Conservation (phyloP, 495 filamentous ascomycete genomes). For the Penicillium steckii region DNA sequence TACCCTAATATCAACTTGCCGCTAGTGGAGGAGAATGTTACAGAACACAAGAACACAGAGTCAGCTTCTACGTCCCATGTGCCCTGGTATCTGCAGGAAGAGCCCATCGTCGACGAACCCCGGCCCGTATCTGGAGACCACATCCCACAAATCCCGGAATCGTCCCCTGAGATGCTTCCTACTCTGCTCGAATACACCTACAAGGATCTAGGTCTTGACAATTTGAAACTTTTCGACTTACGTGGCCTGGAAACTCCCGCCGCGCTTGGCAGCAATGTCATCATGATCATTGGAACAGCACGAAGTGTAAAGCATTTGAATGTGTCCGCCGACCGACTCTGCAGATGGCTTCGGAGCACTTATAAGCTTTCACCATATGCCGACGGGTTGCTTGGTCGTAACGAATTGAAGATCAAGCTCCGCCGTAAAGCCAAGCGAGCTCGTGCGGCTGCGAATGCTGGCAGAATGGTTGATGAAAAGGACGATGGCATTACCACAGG, state of each 20-base stretch:
- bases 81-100: constrained; percentile 89
- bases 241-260: constrained; percentile 81
- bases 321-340: constrained; percentile 84
- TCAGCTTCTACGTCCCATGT: constrained; percentile 22
- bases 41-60: constrained; percentile 4
- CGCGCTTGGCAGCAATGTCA: constrained; percentile 78
- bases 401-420: constrained; percentile 86
- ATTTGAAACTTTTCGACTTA: constrained; percentile 74
- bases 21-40: constrained; percentile 7
- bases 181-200: constrained; percentile 75
- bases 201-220: constrained; percentile 78
- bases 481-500: constrained; percentile 86
- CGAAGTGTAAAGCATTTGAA: constrained; percentile 92
- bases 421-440: constrained; percentile 75
- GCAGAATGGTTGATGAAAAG: constrained; percentile 44
- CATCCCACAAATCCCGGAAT: constrained; percentile 72
- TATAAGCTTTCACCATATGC: constrained; percentile 72
- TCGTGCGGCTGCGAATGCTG: constrained; percentile 65
- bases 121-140: constrained; percentile 59
- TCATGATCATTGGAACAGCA: constrained; percentile 94
- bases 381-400: constrained; percentile 84
- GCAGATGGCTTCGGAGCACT: constrained; percentile 75
- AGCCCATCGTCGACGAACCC: constrained; percentile 44
- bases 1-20: constrained; percentile 13
- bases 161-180: constrained; percentile 69